Conservation (phyloP, 192 early-diverging fungal species). For the Linnemannia zychae region DNA sequence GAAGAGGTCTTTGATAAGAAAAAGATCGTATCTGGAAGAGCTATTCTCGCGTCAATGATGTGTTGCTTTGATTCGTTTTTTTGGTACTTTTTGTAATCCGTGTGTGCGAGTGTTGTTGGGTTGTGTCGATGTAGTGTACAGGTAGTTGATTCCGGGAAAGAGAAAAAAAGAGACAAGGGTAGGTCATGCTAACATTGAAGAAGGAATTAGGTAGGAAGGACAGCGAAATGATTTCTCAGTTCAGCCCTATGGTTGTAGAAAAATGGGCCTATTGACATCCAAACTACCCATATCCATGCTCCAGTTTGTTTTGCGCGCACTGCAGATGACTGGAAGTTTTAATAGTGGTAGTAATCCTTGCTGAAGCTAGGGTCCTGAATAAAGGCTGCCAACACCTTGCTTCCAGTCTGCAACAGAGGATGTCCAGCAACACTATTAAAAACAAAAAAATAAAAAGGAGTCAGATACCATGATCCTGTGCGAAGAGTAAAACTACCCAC, state of each 20-base stretch:
- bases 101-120: not conserved
- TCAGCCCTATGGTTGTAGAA: not conserved
- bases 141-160: not conserved
- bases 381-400: slow-evolving; percentile 92
- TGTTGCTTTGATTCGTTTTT: not conserved
- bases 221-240: not conserved
- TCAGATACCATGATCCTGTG: not conserved
- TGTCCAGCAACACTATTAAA: slow-evolving; percentile 88
- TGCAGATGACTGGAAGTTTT: slow-evolving; percentile 12
- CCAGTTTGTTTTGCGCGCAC: not conserved
- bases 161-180: not conserved
- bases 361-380: slow-evolving; percentile 94
- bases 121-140: slow-evolving; percentile 10
- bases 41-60: not conserved
- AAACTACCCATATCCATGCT: not conserved
- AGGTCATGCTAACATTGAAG: not conserved
- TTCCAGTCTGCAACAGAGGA: slow-evolving; percentile 97
- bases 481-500: not conserved
- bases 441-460: slow-evolving; percentile 12
- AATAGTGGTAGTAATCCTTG: slow-evolving; percentile 80
- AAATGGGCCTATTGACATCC: not conserved
- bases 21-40: not conserved
- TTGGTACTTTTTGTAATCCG: not conserved
- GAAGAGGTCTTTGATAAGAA: not conserved
- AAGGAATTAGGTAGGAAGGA: not conserved